Percentiles rank a stretch among this genome's conserved stretches.
phyloP scores from a whole-genome alignment of 208 protist genomes.

The Trypanosoma lewisi region DNA sequence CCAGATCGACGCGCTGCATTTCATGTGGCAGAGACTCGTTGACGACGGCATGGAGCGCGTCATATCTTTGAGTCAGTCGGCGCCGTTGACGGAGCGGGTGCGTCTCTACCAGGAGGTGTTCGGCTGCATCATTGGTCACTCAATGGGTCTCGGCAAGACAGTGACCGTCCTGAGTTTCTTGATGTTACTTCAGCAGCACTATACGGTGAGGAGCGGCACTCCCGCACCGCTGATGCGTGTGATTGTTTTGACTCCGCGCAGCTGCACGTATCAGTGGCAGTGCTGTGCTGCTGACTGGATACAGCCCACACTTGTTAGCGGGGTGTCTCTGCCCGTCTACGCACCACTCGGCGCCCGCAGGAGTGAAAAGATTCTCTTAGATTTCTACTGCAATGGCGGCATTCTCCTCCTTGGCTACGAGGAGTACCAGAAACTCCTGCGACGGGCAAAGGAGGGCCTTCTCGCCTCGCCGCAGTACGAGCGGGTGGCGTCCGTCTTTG shows the following conservation, averaged over 20 bases:
- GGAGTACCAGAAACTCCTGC: conserved; percentile 57
- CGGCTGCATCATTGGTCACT: conserved; percentile 82
- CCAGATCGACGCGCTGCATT: conserved; percentile 71
- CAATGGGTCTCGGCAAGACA: conserved; percentile 89
- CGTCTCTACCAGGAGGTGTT: conserved; percentile 54
- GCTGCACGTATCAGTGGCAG: conserved; percentile 73
- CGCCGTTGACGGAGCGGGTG: conserved; percentile 46
- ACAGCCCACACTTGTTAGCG: conserved; percentile 39
- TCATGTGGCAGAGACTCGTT: conserved; percentile 71
- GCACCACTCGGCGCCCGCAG: conserved; percentile 36
- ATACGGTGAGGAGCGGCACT: not conserved
- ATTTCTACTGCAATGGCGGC: conserved; percentile 64
- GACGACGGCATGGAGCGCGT: conserved; percentile 56
- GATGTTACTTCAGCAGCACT: conserved; percentile 60
- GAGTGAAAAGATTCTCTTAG: conserved; percentile 25
- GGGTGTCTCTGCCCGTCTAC: conserved; percentile 34
- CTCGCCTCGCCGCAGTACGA: conserved; percentile 7
- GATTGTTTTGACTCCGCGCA: conserved; percentile 72
- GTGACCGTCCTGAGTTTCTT: conserved; percentile 74
- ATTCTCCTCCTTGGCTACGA: conserved; percentile 85
- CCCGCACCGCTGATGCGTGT: conserved; percentile 47
- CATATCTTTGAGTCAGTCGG: conserved; percentile 27
- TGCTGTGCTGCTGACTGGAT: conserved; percentile 58
- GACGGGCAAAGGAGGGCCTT: conserved; percentile 16
- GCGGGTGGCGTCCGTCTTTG: conserved; percentile 39